Base-by-base conservation (phyloP, 2,329 filamentous ascomycete species). In the Aspergillus tamarii region DNA sequence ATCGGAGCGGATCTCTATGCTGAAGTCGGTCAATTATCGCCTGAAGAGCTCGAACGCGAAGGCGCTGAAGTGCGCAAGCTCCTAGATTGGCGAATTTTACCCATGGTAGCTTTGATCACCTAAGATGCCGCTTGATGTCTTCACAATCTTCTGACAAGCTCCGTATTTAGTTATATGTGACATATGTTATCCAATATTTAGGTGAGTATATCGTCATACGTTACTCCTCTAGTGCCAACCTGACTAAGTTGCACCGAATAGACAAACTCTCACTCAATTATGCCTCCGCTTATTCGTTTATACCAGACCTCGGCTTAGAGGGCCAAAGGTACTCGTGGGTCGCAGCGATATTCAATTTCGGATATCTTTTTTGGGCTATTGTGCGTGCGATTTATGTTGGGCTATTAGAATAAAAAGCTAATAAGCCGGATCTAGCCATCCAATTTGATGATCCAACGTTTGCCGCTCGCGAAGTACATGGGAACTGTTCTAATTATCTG, bases 121-220 rank as follows among this genome's bases (percentile, higher is more conserved):
- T 6, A 52, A 52, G 19, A n/a, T 50, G 9, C 14, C 16, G 26
- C 26, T 28, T 19, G 1, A 3, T 48, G 23, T n/a, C 14, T 53
- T 10, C 19, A 12, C 12, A 21, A 9, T 34, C 34, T 8, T 23
- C 48, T 64, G 46, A 62, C 76, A 73, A 60, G 74, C 76, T 9
- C 9, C 7, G 21, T 21, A 8, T 30, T 12, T 56, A 74, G 72
- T 65, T 74, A 46, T 74, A 74, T 45, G 36, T 74, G 41, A 81
- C 80, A 9, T 83, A 83, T 68, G 80, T 75, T 21, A 81, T 83
- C 39, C 82, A 83, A 67, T 84, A 82, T 64, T 75, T 84, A 30
- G 80, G 72, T 73, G 60, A 55, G 66, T n/a, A 12, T 28, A 48
- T 12, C 2, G 32, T n/a, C 11, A 43, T 28, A 11, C 32, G n/a